Evolutionary conservation across 192 early-diverging fungal species (phyloP).

Genomic region (Entophlyctis luteolus): DNA sequence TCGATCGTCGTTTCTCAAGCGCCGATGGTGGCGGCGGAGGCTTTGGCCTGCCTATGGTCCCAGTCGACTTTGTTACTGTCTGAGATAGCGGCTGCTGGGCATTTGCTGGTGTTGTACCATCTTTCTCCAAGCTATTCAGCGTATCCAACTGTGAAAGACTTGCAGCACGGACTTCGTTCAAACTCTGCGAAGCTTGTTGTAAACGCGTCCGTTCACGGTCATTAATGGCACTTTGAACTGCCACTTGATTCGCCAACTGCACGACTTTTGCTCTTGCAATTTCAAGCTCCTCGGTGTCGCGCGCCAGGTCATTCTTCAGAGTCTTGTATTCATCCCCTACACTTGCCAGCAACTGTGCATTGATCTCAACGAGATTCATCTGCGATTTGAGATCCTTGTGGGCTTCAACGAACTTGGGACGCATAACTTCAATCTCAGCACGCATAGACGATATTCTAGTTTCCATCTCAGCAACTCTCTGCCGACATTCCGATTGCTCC

Average conservation of each 20-base stretch:
- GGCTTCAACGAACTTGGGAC: constrained; percentile 53
- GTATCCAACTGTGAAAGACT: background rate
- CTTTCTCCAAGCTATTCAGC: background rate
- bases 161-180: background rate
- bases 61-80: background rate
- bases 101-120: background rate
- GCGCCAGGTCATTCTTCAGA: constrained; percentile 44
- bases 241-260: constrained; percentile 16
- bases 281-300: constrained; percentile 23
- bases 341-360: constrained; percentile 54
- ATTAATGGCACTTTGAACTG: constrained; percentile 15
- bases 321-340: constrained; percentile 63
- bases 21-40: constrained; percentile 19
- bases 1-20: constrained; percentile 2
- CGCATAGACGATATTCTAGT: background rate
- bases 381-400: constrained; percentile 59
- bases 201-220: background rate
- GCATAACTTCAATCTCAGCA: constrained; percentile 51
- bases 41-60: background rate
- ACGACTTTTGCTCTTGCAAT: background rate
- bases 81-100: background rate
- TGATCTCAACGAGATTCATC: constrained; percentile 60
- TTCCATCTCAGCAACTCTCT: constrained; percentile 30
- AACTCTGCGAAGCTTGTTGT: background rate
- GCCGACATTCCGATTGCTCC: constrained; percentile 46